phyloP scores from a whole-genome alignment of 1,139 yeast genomes.

The Pichia cactophila region DNA sequence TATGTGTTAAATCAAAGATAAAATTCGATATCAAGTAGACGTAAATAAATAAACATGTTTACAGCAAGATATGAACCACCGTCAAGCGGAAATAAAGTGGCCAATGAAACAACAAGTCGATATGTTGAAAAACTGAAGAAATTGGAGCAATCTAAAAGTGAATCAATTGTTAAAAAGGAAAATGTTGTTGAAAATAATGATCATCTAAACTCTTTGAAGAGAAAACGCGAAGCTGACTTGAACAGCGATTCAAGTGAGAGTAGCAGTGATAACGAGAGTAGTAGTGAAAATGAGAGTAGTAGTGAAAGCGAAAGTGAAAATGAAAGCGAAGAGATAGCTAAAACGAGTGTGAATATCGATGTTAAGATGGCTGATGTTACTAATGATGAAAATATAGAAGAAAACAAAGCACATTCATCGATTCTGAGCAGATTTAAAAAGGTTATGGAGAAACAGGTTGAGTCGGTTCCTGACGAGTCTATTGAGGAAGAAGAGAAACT shows the following conservation, averaged over 20 bases:
- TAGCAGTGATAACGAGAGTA: neutral
- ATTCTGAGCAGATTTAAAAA: conserved; percentile 37
- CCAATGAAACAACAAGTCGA: neutral
- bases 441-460: conserved; percentile 25
- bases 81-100: neutral
- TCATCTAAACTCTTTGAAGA: conserved; percentile 16
- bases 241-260: conserved; percentile 5
- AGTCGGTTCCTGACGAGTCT: neutral
- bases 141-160: neutral
- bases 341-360: neutral
- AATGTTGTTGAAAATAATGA: conserved; percentile 10
- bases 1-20: neutral
- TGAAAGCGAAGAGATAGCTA: conserved; percentile 13
- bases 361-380: conserved; percentile 6
- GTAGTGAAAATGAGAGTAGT: neutral
- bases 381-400: neutral
- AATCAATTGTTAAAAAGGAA: neutral
- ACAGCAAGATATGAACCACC: conserved; percentile 57
- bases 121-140: neutral
- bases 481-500: conserved; percentile 15
- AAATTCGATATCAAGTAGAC: too few species aligned
- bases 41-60: conserved; percentile 37
- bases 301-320: conserved; percentile 8
- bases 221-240: conserved; percentile 12
- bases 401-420: conserved; percentile 26